Evolutionary conservation across 768 basidiomycete species (phyloP).

Genomic region (Lyophyllum semitale): DNA sequence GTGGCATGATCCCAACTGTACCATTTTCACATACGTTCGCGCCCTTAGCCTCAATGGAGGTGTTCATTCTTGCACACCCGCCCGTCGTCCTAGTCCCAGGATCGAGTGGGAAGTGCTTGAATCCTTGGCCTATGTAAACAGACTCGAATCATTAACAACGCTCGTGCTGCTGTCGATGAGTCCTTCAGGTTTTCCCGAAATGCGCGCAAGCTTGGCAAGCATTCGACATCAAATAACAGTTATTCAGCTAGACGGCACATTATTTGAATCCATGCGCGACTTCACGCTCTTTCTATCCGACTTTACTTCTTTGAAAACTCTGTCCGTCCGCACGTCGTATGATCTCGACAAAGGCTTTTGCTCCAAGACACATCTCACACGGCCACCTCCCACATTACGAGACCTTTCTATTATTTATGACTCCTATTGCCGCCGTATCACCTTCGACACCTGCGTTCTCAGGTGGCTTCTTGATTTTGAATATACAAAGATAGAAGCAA

Average conservation of each 20-base stretch:
- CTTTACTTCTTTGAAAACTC: background rate
- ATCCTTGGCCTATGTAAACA: background rate
- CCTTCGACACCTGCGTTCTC: background rate
- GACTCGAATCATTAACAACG: background rate
- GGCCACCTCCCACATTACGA: background rate
- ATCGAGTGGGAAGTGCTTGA: background rate
- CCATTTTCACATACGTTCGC: background rate
- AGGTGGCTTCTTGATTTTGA: background rate
- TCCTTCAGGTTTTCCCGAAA: background rate
- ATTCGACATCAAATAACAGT: background rate
- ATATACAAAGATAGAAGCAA: background rate
- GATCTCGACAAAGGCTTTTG: background rate
- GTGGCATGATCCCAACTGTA: background rate
- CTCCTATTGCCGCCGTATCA: background rate
- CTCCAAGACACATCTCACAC: background rate
- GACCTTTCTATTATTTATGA: background rate
- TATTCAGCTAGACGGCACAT: background rate
- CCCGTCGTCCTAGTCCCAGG: no score
- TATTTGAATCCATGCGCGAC: background rate
- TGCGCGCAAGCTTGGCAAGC: background rate
- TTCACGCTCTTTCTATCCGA: background rate
- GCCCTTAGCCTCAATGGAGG: background rate
- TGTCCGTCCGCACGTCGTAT: background rate
- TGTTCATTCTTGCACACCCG: background rate
- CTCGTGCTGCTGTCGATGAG: background rate